Evolutionary conservation across 352 stramenopile genomes (phyloP), one percentile per base, ranked within the genome.

Genomic region (Globisporangium spinosum): DNA sequence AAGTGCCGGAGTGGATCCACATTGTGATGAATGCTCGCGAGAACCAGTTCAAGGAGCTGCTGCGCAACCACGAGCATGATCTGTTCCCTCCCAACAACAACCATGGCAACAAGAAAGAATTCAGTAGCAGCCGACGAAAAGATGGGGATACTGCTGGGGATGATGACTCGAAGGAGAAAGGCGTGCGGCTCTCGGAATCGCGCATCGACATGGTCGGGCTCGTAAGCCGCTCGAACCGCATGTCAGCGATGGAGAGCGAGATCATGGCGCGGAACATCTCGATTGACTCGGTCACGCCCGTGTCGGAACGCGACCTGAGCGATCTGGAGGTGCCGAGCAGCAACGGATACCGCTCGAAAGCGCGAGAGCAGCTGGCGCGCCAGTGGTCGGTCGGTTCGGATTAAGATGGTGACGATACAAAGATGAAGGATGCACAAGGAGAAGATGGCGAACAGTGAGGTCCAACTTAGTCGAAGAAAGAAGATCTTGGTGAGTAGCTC

Each of bases 31-130:
- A 73, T 25, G 71, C 75, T 2, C 72, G 81, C 20, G 83, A 91
- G 59, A 85, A 83, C 17, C 77, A 87, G 59, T 90, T 91, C 58
- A 91, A 91, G 65, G 71, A 74, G 60, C 40, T 91, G 20, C 54
- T 91, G 38, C 71, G 80, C 22, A 65, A 70, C 27, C 77, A 85
- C 51, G 83, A 91, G 66, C 61, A 74, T 13, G 70, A 84, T 8
- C 59, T 90, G 12, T 86, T 89, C 25, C 77, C 76, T 65, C 65
- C 67, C 2, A 27, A 5, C 23, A 12, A 23, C 8, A 38, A 38
- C 32, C 27, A 20, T 54, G 29, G 51, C 3, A 40, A 9, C 17
- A 51, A 71, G 34, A 35, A 63, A 45, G 53, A 53, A 13, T 10
- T 25, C 9, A 10, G 9, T 34, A 40, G 53, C 27, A 62, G 47